These are phyloP conservation scores for Aureobasidium mangrovei DNA, from an alignment of 2,329 filamentous ascomycete species.

Conservation along the genomic window DNA sequence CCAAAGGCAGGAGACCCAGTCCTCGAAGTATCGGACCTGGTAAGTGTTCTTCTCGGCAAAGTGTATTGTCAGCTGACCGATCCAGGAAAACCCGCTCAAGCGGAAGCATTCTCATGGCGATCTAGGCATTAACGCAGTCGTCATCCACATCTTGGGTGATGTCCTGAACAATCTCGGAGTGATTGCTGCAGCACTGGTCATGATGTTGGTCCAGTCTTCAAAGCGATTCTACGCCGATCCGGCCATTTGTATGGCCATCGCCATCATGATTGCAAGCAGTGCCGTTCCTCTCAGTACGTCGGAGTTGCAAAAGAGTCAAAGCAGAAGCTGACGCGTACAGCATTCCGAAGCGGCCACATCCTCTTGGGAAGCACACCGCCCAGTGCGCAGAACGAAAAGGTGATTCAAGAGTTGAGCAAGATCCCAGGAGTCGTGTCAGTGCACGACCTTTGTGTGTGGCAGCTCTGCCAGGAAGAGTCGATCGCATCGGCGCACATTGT, in stretches of 20 bases:
- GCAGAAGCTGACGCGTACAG: conserved; percentile 16
- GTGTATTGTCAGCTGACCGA: neutral
- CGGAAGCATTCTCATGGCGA: conserved; percentile 38
- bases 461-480: conserved; percentile 59
- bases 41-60: neutral
- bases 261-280: conserved; percentile 52
- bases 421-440: conserved; percentile 58
- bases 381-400: conserved; percentile 51
- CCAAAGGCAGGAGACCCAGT: neutral
- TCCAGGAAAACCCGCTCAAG: neutral
- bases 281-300: conserved; percentile 10
- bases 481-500: conserved; percentile 63
- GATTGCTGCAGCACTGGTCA: conserved; percentile 58
- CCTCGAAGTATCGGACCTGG: neutral
- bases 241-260: conserved; percentile 58
- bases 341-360: conserved; percentile 54
- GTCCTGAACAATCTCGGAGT: conserved; percentile 70
- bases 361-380: conserved; percentile 58
- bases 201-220: conserved; percentile 54
- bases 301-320: conserved; percentile 35
- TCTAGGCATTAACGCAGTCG: conserved; percentile 61
- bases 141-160: conserved; percentile 64
- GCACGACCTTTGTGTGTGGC: conserved; percentile 68
- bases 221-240: conserved; percentile 64
- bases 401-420: conserved; percentile 61